Evolutionary conservation across 768 basidiomycete genomes (phyloP), one percentile per base, ranked within the genome.

Genomic region (Cyclocybe cylindracea): DNA sequence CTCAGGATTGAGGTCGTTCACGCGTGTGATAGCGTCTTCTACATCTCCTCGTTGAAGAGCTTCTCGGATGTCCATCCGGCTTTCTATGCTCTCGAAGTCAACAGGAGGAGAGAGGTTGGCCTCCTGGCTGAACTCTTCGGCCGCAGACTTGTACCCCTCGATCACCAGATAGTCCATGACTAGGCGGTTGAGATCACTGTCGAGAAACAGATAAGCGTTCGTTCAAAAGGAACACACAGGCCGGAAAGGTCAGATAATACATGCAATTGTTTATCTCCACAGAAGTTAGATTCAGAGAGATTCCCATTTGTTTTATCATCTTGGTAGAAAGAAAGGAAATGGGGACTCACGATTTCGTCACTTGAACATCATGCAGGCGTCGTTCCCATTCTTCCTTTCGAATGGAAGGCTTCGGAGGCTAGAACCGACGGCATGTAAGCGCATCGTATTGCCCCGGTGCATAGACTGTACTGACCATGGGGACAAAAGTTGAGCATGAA

Each of bases 131-230:
- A 99, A 98, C 68, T 95, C 90, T 62, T 97, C 89, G 1, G 97
- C 97, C 0, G 97, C 94, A 10, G 90, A 86, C 67, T 94, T 94
- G 79, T 94, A 98, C 2, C 97, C 97, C 66, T 98, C 95, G 48
- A 97, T 92, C 55, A 97, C 91, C 56, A 98, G 88, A 70, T 98
- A 98, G 67, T 99, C 94, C 86, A 97, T 94, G 40, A 99, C 85
- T 18, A 98, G 82, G 3, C 87, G 83, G 69, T 98, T 96, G 51
- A 98, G 75, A 70, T 99, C 94, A 71, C 97, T 99, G 62, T 24
- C 24, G 46, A 49, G 52, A 52, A 53, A 41, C 16, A 49, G 34
- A 60, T 38, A 53, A 54, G 47, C 8, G 53, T 63, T 56, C 68
- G 54, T 16, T 49, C 39, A 39, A 43, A 29, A 18, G 19, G 44